Base-by-base conservation (phyloP, 2,329 filamentous ascomycete species). In the Acrocalymma vagum region DNA sequence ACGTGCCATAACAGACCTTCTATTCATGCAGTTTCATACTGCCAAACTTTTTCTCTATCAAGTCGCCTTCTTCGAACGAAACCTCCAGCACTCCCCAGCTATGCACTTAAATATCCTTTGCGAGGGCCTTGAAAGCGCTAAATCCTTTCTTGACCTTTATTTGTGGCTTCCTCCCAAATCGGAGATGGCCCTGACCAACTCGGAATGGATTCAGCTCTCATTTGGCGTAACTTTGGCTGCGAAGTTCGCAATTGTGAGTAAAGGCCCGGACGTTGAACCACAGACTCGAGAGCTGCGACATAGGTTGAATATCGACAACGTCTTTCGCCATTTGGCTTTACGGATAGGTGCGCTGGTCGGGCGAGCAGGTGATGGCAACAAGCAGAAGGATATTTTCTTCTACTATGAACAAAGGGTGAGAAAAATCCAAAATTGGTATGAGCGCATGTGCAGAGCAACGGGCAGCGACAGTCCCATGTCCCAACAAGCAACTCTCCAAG, bases 1-100 rank as follows among this genome's bases (percentile, higher is more conserved):
- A 25, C 9, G 10, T 22, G 21, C 22, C 4, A n/a, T n/a, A n/a
- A n/a, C 18, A 73, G 70, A 65, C 39, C 51, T 71, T 4, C 55
- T 73, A n/a, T 60, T 62, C 20, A 63, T 72, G 49, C 69, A 72
- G 31, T 72, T 69, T 23, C 62, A 70, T 38, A 67, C 69, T 1
- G 63, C 66, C 11, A 69, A 69, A 31, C 51, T 74, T 1, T 71
- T 68, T 45, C 62, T 74, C 6, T 72, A 67, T 42, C 71, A 73
- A 39, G 58, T 72, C 8, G 65, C 62, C 23, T 64, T 73, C 29
- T 60, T 69, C 29, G 59, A 67, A 32, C 57, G 58, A 18, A 48
- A 58, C 20, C 35, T 64, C 9, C 60, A 62, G 29, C 55, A 58
- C 17, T 54, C 48, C n/a, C 59, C 59, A n/a, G 42, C 52, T n/a